Evolutionary conservation across 257 asterid genomes (phyloP).

Genomic region (Scutellaria minor): DNA sequence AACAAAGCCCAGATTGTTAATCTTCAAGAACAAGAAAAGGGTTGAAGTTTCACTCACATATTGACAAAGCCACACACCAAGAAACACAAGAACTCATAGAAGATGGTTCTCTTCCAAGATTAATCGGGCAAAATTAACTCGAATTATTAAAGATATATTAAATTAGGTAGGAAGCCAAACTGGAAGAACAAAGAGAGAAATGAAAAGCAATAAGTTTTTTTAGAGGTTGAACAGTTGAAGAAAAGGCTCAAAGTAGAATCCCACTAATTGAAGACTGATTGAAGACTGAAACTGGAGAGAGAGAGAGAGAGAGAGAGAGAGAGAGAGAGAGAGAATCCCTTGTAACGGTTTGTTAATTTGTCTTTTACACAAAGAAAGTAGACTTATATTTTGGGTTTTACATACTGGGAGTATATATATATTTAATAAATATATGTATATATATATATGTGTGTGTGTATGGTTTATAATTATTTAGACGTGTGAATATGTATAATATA

Average conservation of each 20-base stretch:
- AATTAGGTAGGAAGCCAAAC: neutral
- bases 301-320: constrained; percentile 14
- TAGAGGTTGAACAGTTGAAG: constrained; percentile 21
- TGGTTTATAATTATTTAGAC: neutral
- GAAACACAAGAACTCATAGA: constrained; percentile 13
- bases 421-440: too few relatives aligned
- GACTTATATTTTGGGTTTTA: constrained; percentile 24
- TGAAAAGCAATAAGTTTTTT: constrained; percentile 11
- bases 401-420: neutral
- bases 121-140: neutral
- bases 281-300: constrained; percentile 26
- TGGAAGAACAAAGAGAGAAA: neutral
- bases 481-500: neutral
- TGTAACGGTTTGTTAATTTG: constrained; percentile 66
- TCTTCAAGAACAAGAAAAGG: constrained; percentile 24
- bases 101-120: neutral
- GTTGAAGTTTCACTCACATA: neutral
- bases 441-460: too few relatives aligned
- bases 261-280: constrained; percentile 33
- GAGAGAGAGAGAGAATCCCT: constrained; percentile 9
- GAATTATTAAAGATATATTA: too few relatives aligned
- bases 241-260: constrained; percentile 25
- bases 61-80: constrained; percentile 13
- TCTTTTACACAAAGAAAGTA: constrained; percentile 42
- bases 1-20: constrained; percentile 20